Evolutionary conservation across 331 rosid genomes (phyloP).

Genomic region (Phaseolus coccineus): DNA sequence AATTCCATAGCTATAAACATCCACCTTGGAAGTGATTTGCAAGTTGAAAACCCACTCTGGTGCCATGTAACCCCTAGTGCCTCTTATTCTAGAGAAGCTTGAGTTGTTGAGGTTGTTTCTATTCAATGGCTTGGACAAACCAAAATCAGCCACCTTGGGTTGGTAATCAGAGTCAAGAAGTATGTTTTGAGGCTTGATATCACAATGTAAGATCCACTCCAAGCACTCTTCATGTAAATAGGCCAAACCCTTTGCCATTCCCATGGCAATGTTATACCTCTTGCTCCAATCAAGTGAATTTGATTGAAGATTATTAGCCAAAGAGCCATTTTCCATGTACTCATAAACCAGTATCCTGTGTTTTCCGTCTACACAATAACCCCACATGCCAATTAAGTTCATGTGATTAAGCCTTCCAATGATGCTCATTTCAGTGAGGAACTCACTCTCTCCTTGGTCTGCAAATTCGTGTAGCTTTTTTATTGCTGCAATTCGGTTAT

Average conservation of each 20-base stretch:
- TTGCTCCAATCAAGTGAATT: slow-evolving; percentile 42
- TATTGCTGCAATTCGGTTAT: slow-evolving; percentile 37
- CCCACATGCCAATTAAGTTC: slow-evolving; percentile 47
- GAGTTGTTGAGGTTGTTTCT: slow-evolving; percentile 28
- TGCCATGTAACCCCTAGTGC: slow-evolving; percentile 46
- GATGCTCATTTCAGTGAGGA: slow-evolving; percentile 37
- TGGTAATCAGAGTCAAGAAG: slow-evolving; percentile 40
- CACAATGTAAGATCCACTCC: slow-evolving; percentile 45
- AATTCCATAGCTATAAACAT: slow-evolving; percentile 45
- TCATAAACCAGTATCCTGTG: slow-evolving; percentile 44
- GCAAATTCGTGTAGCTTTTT: slow-evolving; percentile 39
- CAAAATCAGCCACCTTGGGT: slow-evolving; percentile 41
- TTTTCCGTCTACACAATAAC: slow-evolving; percentile 40
- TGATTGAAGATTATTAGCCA: slow-evolving; percentile 35
- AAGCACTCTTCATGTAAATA: slow-evolving; percentile 43
- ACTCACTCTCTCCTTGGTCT: slow-evolving; percentile 37
- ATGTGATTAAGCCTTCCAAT: slow-evolving; percentile 47
- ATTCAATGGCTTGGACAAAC: slow-evolving; percentile 32
- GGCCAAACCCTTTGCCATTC: slow-evolving; percentile 40
- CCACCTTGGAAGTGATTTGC: slow-evolving; percentile 41
- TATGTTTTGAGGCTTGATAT: slow-evolving; percentile 41
- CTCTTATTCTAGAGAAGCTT: slow-evolving; percentile 40
- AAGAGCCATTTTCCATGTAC: slow-evolving; percentile 44
- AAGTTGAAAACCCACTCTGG: slow-evolving; percentile 43
- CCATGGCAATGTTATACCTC: slow-evolving; percentile 38